Evolutionary conservation across 176 grass and related monocot species (phyloP).

Genomic region (Triticum monococcum): DNA sequence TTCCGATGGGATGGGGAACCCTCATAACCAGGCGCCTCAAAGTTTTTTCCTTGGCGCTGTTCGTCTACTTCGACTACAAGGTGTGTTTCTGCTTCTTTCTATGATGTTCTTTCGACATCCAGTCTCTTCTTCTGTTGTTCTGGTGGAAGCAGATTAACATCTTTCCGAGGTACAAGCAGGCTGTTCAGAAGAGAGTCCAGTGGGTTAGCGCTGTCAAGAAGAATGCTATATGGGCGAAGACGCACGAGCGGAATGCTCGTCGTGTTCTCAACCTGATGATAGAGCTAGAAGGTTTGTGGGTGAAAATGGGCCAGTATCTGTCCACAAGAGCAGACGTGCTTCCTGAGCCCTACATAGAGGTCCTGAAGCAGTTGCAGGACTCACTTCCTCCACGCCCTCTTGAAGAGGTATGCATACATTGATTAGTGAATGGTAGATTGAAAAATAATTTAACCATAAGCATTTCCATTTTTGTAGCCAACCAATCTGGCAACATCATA

Average conservation of each 20-base stretch:
- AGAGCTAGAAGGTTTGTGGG: constrained; percentile 93
- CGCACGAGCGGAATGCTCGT: constrained; percentile 80
- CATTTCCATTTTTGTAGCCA: not conserved
- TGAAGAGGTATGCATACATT: constrained; percentile 62
- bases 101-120: constrained; percentile 8
- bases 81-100: constrained; percentile 21
- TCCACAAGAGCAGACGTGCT: constrained; percentile 96
- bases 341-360: constrained; percentile 87
- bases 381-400: constrained; percentile 82
- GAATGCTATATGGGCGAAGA: constrained; percentile 67
- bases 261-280: constrained; percentile 92
- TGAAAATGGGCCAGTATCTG: constrained; percentile 94
- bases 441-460: not conserved
- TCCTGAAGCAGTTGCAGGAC: constrained; percentile 85
- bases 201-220: constrained; percentile 69
- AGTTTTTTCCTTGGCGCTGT: constrained; percentile 68
- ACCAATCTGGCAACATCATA: not conserved
- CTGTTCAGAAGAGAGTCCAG: constrained; percentile 75
- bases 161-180: constrained; percentile 48
- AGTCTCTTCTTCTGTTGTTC: not conserved
- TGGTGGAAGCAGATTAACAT: constrained; percentile 37
- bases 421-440: constrained; percentile 15
- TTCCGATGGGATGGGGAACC: constrained; percentile 85
- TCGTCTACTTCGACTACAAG: constrained; percentile 92
- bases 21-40: constrained; percentile 65